Evolutionary conservation across 768 basidiomycete species (phyloP).

Genomic region (Trametes cubensis): DNA sequence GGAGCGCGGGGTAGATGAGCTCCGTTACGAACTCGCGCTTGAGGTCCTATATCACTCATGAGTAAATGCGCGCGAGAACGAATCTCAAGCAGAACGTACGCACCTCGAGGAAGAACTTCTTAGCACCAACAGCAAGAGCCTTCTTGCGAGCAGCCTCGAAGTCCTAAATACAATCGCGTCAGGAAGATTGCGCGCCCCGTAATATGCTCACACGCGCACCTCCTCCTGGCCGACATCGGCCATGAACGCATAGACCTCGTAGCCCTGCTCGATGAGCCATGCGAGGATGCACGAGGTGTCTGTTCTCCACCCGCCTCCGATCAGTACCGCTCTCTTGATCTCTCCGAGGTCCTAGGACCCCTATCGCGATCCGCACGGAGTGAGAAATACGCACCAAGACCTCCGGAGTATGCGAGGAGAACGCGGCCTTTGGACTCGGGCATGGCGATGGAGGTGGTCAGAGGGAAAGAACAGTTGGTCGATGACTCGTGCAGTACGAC

Average conservation of each 20-base stretch:
- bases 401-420: constrained; percentile 96
- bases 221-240: constrained; percentile 94
- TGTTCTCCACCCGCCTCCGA: constrained; percentile 33
- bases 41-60: constrained; percentile 64
- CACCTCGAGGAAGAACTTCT: constrained; percentile 92
- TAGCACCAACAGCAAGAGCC: constrained; percentile 89
- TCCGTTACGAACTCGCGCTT: constrained; percentile 94
- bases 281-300: constrained; percentile 99
- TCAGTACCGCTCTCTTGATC: background rate
- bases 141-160: constrained; percentile 90
- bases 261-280: constrained; percentile 98
- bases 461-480: background rate
- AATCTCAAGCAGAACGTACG: background rate
- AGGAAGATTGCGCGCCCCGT: background rate
- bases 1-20: constrained; percentile 96
- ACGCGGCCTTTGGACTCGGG: constrained; percentile 74
- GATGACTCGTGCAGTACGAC: constrained; percentile 17
- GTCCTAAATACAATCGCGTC: constrained; percentile 54
- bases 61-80: background rate
- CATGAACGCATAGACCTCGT: constrained; percentile 97
- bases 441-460: constrained; percentile 22
- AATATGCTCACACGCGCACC: constrained; percentile 41
- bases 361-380: background rate
- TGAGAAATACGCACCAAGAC: constrained; percentile 76
- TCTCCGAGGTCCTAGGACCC: background rate